phyloP scores from a whole-genome alignment of 108 stramenopile species.

The Stephanodiscus minutulus region DNA sequence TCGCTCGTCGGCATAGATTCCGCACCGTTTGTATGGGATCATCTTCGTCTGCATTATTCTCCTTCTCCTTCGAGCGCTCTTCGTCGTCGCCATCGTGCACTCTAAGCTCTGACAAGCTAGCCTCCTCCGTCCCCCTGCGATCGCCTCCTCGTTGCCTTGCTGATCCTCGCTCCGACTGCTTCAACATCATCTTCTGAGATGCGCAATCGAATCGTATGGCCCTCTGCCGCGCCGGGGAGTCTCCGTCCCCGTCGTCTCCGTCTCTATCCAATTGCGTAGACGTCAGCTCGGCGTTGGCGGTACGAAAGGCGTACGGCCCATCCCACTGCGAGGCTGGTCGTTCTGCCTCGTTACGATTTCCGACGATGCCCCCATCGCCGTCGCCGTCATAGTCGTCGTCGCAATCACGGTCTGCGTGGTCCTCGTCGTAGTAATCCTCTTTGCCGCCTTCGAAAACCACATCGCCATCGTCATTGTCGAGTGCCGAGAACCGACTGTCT shows the following conservation, averaged over 20 bases:
- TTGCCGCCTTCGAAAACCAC: background rate
- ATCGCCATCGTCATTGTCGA: background rate
- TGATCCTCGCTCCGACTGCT: background rate
- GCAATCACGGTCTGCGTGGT: background rate
- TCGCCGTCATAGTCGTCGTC: slow-evolving; percentile 7
- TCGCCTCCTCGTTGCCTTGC: background rate
- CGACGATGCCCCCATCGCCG: background rate
- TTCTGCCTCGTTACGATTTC: background rate
- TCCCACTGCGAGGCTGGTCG: slow-evolving; percentile 35
- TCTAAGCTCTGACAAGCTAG: slow-evolving; percentile 20
- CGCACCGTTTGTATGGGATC: slow-evolving; percentile 48
- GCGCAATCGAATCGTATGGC: slow-evolving; percentile 29
- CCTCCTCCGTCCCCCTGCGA: background rate
- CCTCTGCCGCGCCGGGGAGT: slow-evolving; percentile 36
- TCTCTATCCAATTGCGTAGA: slow-evolving; percentile 17
- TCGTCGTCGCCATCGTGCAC: background rate
- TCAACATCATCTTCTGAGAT: slow-evolving; percentile 8
- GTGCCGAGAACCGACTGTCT: background rate
- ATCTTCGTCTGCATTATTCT: background rate
- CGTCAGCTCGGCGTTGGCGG: slow-evolving; percentile 30
- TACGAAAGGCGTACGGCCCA: slow-evolving; percentile 30
- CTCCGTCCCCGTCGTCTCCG: slow-evolving; percentile 9
- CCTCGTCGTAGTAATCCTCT: slow-evolving; percentile 10
- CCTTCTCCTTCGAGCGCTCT: background rate
- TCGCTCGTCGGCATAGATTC: slow-evolving; percentile 40